phyloP scores from a whole-genome alignment of 768 basidiomycete species.

The Auriscalpium microsporum region DNA sequence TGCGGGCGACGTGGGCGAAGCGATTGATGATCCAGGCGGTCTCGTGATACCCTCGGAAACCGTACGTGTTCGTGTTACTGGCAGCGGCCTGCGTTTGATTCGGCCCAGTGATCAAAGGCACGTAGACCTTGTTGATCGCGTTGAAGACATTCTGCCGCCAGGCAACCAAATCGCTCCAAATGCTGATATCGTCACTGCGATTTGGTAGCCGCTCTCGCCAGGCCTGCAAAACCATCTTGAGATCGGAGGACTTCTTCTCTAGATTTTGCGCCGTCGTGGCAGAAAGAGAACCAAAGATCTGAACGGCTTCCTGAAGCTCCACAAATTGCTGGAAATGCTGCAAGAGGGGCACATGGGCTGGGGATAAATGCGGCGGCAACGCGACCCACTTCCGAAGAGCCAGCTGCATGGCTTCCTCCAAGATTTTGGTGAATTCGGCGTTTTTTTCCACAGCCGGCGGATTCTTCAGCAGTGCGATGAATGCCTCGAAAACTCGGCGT shows the following conservation, averaged over 20 bases:
- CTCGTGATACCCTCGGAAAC: constrained; percentile 96
- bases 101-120: constrained; percentile 69
- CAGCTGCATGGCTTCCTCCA: constrained; percentile 96
- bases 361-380: constrained; percentile 76
- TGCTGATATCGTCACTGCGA: constrained; percentile 92
- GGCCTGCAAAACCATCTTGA: constrained; percentile 93
- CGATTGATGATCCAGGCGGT: constrained; percentile 99
- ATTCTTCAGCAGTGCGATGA: constrained; percentile 80
- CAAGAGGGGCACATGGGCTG: constrained; percentile 89
- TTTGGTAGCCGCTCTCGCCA: constrained; percentile 98
- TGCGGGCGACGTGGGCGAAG: constrained; percentile 96
- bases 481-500: constrained; percentile 96
- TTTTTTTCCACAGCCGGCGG: constrained; percentile 78
- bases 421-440: constrained; percentile 74
- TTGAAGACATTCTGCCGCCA: constrained; percentile 99
- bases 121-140: constrained; percentile 92
- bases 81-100: constrained; percentile 39
- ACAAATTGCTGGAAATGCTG: constrained; percentile 99
- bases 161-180: constrained; percentile 98
- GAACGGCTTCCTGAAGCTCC: constrained; percentile 91
- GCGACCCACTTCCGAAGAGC: constrained; percentile 94
- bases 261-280: constrained; percentile 81
- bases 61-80: constrained; percentile 68
- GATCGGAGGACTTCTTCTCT: constrained; percentile 89
- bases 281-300: constrained; percentile 86